Percentiles rank a stretch among this genome's conserved stretches.
Evolutionary conservation across 164 flowering plant genomes (phyloP).

Genomic region (Vitis riparia): DNA sequence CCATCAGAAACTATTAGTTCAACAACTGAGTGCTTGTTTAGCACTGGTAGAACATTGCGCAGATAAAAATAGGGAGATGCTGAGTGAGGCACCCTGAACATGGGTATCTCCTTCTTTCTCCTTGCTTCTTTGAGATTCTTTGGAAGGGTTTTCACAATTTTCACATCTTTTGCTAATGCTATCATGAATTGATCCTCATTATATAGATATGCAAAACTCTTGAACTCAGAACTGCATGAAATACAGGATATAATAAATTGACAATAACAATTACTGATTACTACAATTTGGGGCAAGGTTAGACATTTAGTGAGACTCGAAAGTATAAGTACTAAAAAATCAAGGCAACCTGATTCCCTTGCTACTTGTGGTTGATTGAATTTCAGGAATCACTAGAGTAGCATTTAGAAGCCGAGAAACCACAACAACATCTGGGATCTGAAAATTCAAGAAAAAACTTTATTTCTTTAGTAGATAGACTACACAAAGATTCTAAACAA

Average conservation of each 20-base stretch:
- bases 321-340: neutral
- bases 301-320: neutral
- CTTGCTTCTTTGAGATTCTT: constrained; percentile 78
- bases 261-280: neutral
- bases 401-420: constrained; percentile 91
- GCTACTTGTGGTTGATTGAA: constrained; percentile 90
- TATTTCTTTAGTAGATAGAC: neutral
- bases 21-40: constrained; percentile 70
- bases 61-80: constrained; percentile 73
- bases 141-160: constrained; percentile 80
- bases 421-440: constrained; percentile 90
- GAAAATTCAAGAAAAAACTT: constrained; percentile 20
- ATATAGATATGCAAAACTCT: constrained; percentile 93
- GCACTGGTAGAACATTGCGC: constrained; percentile 68
- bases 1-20: constrained; percentile 85
- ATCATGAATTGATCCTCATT: constrained; percentile 91
- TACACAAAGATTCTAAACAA: neutral
- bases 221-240: constrained; percentile 73
- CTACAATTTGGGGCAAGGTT: neutral
- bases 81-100: constrained; percentile 60
- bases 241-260: constrained; percentile 4
- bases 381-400: constrained; percentile 87
- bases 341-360: constrained; percentile 85
- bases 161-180: constrained; percentile 72
- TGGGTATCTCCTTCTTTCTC: constrained; percentile 78